Evolutionary conservation across 2,329 filamentous ascomycete genomes (phyloP), one percentile per base, ranked within the genome.

Genomic region (Aspergillus nomiae): DNA sequence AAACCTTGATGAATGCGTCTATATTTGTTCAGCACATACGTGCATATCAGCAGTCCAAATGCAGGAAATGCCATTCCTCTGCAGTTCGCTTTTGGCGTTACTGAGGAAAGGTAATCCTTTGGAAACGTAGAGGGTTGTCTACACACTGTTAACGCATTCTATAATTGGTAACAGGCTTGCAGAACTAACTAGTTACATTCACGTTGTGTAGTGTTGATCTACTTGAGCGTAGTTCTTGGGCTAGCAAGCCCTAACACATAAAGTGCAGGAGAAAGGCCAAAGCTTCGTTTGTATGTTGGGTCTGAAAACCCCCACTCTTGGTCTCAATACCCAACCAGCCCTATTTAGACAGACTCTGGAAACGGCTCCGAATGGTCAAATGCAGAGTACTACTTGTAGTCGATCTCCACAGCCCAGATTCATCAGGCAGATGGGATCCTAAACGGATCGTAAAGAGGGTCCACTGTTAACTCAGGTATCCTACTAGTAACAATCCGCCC

Each of bases 401-500:
- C 38, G 38, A 10, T 41, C 38, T 14, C 12, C 43, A 46, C 7
- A 21, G 43, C 21, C 43, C 6, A 50, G 14, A 9, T 12, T 19
- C 24, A 10, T 50, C 14, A 50, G 3, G 1, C 8, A 12, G 24
- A 28, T 21, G 45, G 45, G 9, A 53, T 38, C 10, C 21, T 28
- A 46, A 36, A 32, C 1, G 46, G 32, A 54, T 58, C 46, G 38
- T 63, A 63, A 9, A 54, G 11, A 19, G 43, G n/a, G 34, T 63
- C 61, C n/a, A 60, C 61, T 0, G 53, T 12, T 24, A 63, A 24
- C 14, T 53, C 32, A 16, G 50, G 32, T 16, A 53, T 4, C 2
- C 53, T 60, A n/a, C 41, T 26, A 4, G 53, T n/a, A 43, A 63
- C 61, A 21, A 86, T 76, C 10, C 82, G 75, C 1, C 86, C 85